Percentiles rank a stretch among this genome's conserved stretches.
These are phyloP conservation scores for Lanmaoa rubissima DNA, from an alignment of 768 basidiomycete species.

Conservation along the genomic window DNA sequence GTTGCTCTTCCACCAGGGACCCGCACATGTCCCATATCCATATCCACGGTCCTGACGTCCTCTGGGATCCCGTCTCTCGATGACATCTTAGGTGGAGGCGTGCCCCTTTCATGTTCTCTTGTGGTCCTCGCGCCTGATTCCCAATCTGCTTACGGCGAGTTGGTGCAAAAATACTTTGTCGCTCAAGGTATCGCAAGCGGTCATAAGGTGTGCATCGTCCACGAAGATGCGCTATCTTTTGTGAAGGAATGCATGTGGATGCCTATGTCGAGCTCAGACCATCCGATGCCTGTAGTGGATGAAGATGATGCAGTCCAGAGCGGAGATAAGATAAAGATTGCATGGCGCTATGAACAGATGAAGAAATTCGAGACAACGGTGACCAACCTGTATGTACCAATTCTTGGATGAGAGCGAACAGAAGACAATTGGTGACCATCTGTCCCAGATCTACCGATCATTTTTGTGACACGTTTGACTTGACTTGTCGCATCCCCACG, in stretches of 20 bases:
- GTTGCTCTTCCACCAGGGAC: slow-evolving; percentile 48
- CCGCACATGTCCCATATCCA: slow-evolving; percentile 54
- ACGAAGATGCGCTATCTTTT: slow-evolving; percentile 54
- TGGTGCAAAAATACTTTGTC: slow-evolving; percentile 85
- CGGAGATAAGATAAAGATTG: slow-evolving; percentile 81
- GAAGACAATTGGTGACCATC: slow-evolving; percentile 10
- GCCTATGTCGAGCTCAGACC: slow-evolving; percentile 29
- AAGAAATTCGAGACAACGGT: slow-evolving; percentile 90
- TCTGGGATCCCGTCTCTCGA: slow-evolving; percentile 93
- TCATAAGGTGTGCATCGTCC: slow-evolving; percentile 69
- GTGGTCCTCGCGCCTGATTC: slow-evolving; percentile 79
- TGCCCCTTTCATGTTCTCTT: slow-evolving; percentile 77
- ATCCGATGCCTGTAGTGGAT: slow-evolving; percentile 25
- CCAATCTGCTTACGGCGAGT: slow-evolving; percentile 81
- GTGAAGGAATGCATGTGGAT: slow-evolving; percentile 82
- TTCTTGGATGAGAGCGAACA: slow-evolving; percentile 11
- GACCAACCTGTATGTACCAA: slow-evolving; percentile 45
- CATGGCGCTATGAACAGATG: slow-evolving; percentile 96
- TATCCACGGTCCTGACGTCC: slow-evolving; percentile 61
- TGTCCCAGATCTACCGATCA: slow-evolving; percentile 49
- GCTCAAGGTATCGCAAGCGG: slow-evolving; percentile 79
- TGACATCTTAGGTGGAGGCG: slow-evolving; percentile 89
- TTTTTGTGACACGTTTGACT: slow-evolving; percentile 71
- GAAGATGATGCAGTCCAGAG: slow-evolving; percentile 35
- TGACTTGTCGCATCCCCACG: slow-evolving; percentile 60